These are phyloP conservation scores for Colletotrichum sp. DNA, from an alignment of 2,329 filamentous ascomycete species.

Conservation along the genomic window DNA sequence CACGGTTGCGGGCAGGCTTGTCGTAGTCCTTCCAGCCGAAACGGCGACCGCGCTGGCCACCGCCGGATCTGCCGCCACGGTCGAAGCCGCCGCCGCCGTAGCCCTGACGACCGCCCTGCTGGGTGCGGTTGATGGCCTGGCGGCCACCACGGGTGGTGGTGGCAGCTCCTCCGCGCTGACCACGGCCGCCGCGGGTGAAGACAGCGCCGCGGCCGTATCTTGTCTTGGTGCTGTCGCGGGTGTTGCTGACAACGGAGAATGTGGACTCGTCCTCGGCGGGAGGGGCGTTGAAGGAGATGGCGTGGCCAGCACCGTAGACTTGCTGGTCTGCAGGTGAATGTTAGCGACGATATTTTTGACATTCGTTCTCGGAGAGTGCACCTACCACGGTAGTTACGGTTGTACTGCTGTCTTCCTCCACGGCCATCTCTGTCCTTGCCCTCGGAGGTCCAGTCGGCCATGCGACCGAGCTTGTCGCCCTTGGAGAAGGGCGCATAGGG, in stretches of 20 bases:
- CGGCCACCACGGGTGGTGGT: slow-evolving; percentile 60
- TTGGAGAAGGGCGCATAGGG: slow-evolving; percentile 99
- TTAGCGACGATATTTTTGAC: slow-evolving; percentile 3
- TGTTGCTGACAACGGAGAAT: slow-evolving; percentile 98
- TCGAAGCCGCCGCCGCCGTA: slow-evolving; percentile 69
- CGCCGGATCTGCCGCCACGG: slow-evolving; percentile 71
- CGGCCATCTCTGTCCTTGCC: slow-evolving; percentile 80
- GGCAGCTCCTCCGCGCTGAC: slow-evolving; percentile 68
- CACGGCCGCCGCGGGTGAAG: slow-evolving; percentile 86
- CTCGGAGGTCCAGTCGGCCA: slow-evolving; percentile 97
- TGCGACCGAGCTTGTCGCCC: slow-evolving; percentile 96
- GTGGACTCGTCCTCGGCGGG: slow-evolving; percentile 93
- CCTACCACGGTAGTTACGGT: slow-evolving; percentile 89
- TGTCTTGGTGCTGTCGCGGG: slow-evolving; percentile 82
- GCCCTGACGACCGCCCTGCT: slow-evolving; percentile 65
- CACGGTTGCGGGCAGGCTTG: slow-evolving; percentile 95
- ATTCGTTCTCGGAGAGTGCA: not conserved
- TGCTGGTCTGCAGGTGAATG: slow-evolving; percentile 75
- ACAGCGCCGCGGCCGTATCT: slow-evolving; percentile 90
- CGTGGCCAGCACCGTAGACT: slow-evolving; percentile 91
- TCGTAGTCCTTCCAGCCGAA: slow-evolving; percentile 99
- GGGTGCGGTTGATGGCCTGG: slow-evolving; percentile 71
- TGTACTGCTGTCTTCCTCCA: slow-evolving; percentile 86
- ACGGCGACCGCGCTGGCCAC: slow-evolving; percentile 77
- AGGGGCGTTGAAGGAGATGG: slow-evolving; percentile 87